These are phyloP conservation scores for Olyra latifolia DNA, from an alignment of 176 grass and related monocot species.

Conservation along the genomic window DNA sequence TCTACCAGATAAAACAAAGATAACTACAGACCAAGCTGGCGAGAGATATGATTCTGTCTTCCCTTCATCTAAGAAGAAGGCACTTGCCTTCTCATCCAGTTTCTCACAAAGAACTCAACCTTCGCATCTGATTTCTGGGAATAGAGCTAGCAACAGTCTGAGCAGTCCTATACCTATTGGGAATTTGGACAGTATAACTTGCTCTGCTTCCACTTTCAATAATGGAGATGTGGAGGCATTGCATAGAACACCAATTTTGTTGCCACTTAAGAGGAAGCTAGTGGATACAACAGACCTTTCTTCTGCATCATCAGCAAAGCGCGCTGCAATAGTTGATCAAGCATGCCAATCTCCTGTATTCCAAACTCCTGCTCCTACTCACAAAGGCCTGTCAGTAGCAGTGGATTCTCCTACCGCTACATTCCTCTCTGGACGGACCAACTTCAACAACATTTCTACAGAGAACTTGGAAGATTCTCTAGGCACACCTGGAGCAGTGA, in stretches of 20 bases:
- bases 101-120: slow-evolving; percentile 51
- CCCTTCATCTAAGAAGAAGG: slow-evolving; percentile 64
- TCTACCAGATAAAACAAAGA: slow-evolving; percentile 49
- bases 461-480: slow-evolving; percentile 76
- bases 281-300: slow-evolving; percentile 57
- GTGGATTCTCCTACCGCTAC: slow-evolving; percentile 57
- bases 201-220: slow-evolving; percentile 25
- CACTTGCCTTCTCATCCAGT: slow-evolving; percentile 68
- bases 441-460: slow-evolving; percentile 49
- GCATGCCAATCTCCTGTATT: slow-evolving; percentile 60
- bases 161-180: slow-evolving; percentile 49
- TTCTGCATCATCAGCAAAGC: slow-evolving; percentile 54
- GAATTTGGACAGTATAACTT: slow-evolving; percentile 32
- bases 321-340: slow-evolving; percentile 50
- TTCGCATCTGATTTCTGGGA: slow-evolving; percentile 33
- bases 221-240: slow-evolving; percentile 42
- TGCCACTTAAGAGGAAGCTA: slow-evolving; percentile 87
- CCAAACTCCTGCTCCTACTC: slow-evolving; percentile 69
- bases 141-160: slow-evolving; percentile 35
- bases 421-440: slow-evolving; percentile 51
- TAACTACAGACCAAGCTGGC: slow-evolving; percentile 38
- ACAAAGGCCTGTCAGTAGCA: slow-evolving; percentile 47
- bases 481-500: slow-evolving; percentile 55
- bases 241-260: slow-evolving; percentile 60
- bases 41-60: slow-evolving; percentile 52